These are phyloP conservation scores for Theobroma cacao DNA, from an alignment of 345 rosid genomes.

Conservation along the genomic window DNA sequence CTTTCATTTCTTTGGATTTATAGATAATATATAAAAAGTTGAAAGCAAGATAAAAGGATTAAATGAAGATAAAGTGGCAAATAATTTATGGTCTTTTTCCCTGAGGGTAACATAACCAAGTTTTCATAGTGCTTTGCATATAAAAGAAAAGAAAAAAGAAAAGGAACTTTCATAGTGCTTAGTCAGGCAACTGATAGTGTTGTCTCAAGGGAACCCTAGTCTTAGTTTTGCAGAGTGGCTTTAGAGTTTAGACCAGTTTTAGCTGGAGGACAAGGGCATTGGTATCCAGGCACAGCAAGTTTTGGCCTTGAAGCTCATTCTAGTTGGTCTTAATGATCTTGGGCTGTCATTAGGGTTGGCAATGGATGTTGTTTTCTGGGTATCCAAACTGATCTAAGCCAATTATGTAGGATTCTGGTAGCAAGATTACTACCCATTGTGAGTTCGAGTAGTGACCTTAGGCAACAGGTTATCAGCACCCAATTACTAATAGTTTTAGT, in stretches of 20 bases:
- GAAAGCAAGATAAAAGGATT: too few species aligned
- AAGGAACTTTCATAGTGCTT: not conserved
- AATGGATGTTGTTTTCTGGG: not conserved
- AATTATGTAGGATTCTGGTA: not conserved
- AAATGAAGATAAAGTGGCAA: not conserved
- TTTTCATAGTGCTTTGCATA: not conserved
- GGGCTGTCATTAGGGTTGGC: not conserved
- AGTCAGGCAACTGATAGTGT: not conserved
- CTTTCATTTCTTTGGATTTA: too few species aligned
- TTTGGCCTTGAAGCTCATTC: not conserved
- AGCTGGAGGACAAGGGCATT: not conserved
- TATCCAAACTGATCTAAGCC: not conserved
- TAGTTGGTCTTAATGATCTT: not conserved
- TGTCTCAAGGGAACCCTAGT: not conserved
- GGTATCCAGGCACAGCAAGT: not conserved
- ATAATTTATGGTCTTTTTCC: not conserved
- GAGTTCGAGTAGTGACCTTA: too few species aligned
- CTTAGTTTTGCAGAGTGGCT: not conserved
- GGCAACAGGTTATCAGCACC: too few species aligned
- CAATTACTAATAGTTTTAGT: not conserved
- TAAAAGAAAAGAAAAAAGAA: too few species aligned
- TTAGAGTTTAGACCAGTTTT: not conserved
- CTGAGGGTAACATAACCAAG: not conserved
- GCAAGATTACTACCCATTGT: not conserved
- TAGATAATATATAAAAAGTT: too few species aligned